Evolutionary conservation across 257 asterid genomes (phyloP).

Genomic region (Salvia rosmarinus): DNA sequence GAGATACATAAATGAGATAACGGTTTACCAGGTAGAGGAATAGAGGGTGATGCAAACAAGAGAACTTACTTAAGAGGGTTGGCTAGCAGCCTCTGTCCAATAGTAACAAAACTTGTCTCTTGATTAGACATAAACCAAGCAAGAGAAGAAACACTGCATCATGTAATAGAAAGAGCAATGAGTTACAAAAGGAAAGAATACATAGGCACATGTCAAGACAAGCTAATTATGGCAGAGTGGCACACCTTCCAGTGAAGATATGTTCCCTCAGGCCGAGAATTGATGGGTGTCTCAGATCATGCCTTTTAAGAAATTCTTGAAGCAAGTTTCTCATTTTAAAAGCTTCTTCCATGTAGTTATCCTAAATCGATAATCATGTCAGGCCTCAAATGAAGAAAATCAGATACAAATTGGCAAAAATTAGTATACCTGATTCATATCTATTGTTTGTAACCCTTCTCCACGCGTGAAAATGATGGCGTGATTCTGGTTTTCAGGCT

Average conservation of each 20-base stretch:
- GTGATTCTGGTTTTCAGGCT: slow-evolving; percentile 98
- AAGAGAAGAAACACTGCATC: slow-evolving; percentile 98
- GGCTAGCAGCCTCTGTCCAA: slow-evolving; percentile 95
- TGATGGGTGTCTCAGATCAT: slow-evolving; percentile 89
- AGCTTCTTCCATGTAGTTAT: slow-evolving; percentile 99
- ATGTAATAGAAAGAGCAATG: slow-evolving; percentile 32
- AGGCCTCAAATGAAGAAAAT: slow-evolving; percentile 38
- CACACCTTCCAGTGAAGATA: slow-evolving; percentile 96
- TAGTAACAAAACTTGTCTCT: slow-evolving; percentile 96
- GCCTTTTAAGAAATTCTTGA: slow-evolving; percentile 85
- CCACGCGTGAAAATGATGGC: slow-evolving; percentile 98
- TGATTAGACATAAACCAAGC: slow-evolving; percentile 99
- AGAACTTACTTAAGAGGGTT: slow-evolving; percentile 86
- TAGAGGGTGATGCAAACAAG: slow-evolving; percentile 22
- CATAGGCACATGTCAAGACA: slow-evolving; percentile 19
- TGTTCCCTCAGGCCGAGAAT: slow-evolving; percentile 97
- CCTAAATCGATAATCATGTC: slow-evolving; percentile 51
- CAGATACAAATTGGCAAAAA: slow-evolving; percentile 27
- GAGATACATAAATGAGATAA: slow-evolving; percentile 12
- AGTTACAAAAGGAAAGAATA: slow-evolving; percentile 16
- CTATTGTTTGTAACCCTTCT: slow-evolving; percentile 96
- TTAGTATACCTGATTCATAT: slow-evolving; percentile 88
- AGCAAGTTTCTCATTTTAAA: slow-evolving; percentile 96
- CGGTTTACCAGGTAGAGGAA: background rate
- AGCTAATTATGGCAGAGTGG: slow-evolving; percentile 28